These are phyloP conservation scores for Lagerstroemia speciosa DNA, from an alignment of 345 rosid genomes.

Conservation along the genomic window DNA sequence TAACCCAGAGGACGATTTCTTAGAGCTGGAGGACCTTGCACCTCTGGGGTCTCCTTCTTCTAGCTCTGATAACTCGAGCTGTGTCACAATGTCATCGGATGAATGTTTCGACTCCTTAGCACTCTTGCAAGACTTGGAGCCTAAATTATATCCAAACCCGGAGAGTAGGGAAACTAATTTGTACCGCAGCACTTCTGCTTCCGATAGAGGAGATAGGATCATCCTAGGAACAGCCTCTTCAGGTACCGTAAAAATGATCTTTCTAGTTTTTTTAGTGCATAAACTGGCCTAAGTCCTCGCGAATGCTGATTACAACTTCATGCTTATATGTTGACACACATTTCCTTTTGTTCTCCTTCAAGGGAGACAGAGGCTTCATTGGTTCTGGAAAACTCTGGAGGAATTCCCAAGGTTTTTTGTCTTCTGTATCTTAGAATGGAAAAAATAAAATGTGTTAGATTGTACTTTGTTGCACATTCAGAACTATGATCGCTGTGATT, in stretches of 20 bases:
- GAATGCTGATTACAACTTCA: too few relatives aligned
- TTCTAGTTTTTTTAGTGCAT: too few relatives aligned
- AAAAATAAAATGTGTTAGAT: not conserved
- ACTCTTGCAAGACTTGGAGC: slow-evolving; percentile 30
- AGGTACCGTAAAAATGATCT: slow-evolving; percentile 9
- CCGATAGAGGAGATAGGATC: slow-evolving; percentile 17
- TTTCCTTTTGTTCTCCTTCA: too few relatives aligned
- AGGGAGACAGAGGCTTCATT: too few relatives aligned
- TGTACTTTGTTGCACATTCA: not conserved
- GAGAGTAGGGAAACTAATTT: slow-evolving; percentile 11
- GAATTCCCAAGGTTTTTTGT: too few relatives aligned
- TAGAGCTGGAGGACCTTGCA: slow-evolving; percentile 43
- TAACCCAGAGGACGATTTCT: slow-evolving; percentile 21
- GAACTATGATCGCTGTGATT: not conserved
- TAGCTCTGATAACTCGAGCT: slow-evolving; percentile 47
- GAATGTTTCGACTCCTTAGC: slow-evolving; percentile 37
- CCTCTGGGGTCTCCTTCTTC: slow-evolving; percentile 30
- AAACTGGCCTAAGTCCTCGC: too few relatives aligned
- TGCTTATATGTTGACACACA: too few relatives aligned
- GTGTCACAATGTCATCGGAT: slow-evolving; percentile 35
- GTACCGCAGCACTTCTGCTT: slow-evolving; percentile 18
- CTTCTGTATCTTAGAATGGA: too few relatives aligned
- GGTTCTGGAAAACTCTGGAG: too few relatives aligned
- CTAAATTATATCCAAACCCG: slow-evolving; percentile 7
- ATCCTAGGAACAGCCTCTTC: slow-evolving; percentile 21